Percentiles rank a stretch among this genome's conserved stretches.
These are phyloP conservation scores for Hirsutella rhossiliensis DNA, from an alignment of 2,329 filamentous ascomycete genomes.

Conservation along the genomic window DNA sequence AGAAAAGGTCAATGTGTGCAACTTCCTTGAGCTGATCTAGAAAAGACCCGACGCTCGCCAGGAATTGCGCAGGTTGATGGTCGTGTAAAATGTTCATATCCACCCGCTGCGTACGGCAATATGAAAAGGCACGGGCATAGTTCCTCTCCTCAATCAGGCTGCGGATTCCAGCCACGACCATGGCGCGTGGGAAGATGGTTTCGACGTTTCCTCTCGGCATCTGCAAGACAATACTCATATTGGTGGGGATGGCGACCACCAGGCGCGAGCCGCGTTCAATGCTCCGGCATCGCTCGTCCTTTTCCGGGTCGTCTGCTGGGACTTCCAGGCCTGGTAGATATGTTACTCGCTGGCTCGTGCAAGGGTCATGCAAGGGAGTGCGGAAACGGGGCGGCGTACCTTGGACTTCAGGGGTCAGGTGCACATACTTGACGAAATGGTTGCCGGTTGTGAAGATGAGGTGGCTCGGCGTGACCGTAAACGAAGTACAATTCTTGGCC, in stretches of 20 bases:
- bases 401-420: constrained; percentile 50
- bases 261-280: constrained; percentile 83
- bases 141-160: constrained; percentile 67
- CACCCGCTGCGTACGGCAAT: constrained; percentile 84
- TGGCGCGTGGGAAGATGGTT: constrained; percentile 83
- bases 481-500: constrained; percentile 85
- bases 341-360: constrained; percentile 8
- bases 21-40: constrained; percentile 73
- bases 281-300: constrained; percentile 81
- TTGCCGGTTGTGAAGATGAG: constrained; percentile 87
- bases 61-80: constrained; percentile 77
- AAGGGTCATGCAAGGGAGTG: too few species aligned
- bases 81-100: constrained; percentile 98
- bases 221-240: constrained; percentile 76
- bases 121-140: constrained; percentile 73
- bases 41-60: constrained; percentile 63
- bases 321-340: constrained; percentile 58
- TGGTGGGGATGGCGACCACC: constrained; percentile 80
- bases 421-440: constrained; percentile 88
- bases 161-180: constrained; percentile 85
- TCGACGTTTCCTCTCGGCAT: constrained; percentile 95
- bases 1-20: constrained; percentile 77
- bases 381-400: constrained; percentile 31
- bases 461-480: constrained; percentile 68
- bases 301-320: constrained; percentile 78